phyloP scores from a whole-genome alignment of 1,284 basidiomycete genomes.

The Cryptococcus deneoformans region DNA sequence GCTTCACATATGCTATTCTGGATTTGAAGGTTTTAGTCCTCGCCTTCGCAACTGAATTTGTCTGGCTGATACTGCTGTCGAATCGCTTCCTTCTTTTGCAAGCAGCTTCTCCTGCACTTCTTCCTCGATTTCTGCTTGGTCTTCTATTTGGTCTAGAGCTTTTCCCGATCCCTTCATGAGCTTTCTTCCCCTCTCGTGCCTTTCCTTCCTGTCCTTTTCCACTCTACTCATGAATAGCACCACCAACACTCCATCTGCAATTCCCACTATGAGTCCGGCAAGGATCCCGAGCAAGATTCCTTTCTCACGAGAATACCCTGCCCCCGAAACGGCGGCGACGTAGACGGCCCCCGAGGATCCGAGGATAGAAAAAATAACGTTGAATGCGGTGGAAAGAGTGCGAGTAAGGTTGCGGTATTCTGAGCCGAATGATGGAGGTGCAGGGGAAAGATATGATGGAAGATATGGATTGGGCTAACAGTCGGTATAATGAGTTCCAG shows the following conservation, averaged over 20 bases:
- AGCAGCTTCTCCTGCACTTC: too few species aligned
- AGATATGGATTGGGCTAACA: constrained; percentile 34
- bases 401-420: constrained; percentile 32
- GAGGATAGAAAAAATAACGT: constrained; percentile 42
- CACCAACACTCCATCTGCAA: constrained; percentile 34
- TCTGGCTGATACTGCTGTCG: too few species aligned
- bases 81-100: too few species aligned
- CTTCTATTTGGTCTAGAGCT: too few species aligned
- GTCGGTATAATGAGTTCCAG: too few species aligned
- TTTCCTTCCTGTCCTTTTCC: constrained; percentile 18
- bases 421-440: constrained; percentile 23
- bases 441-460: constrained; percentile 33
- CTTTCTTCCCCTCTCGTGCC: constrained; percentile 7
- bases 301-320: constrained; percentile 30
- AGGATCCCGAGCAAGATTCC: constrained; percentile 32
- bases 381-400: constrained; percentile 34
- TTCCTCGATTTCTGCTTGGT: too few species aligned
- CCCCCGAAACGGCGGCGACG: constrained; percentile 28
- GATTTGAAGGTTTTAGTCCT: too few species aligned
- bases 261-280: constrained; percentile 32
- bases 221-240: constrained; percentile 25
- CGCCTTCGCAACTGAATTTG: too few species aligned
- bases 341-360: constrained; percentile 39
- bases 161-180: constrained; percentile 12
- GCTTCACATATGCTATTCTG: too few species aligned